Evolutionary conservation across 2,329 filamentous ascomycete species (phyloP), one percentile per base, ranked within the genome.

Genomic region (Pseudogymnoascus sp.): DNA sequence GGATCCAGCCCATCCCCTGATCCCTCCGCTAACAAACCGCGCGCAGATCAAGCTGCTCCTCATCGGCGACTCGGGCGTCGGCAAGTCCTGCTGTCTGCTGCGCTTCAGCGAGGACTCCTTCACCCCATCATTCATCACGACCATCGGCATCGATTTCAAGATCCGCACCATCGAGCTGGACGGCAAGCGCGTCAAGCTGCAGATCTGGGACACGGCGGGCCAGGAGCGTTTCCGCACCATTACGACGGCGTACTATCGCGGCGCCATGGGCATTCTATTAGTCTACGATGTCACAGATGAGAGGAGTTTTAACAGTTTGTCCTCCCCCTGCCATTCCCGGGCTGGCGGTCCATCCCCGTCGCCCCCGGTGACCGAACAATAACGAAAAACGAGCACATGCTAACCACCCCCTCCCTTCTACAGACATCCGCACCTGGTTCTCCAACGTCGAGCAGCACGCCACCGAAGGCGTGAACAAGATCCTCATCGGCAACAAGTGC

Each of bases 71-170:
- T 97, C 93, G 78, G 94, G 94, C 85, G 94, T 99, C 73, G 94
- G 94, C 87, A 99, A 99, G 87, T 99, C 94, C 76, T 99, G 94
- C 81, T 80, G 97, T 82, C 84, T 99, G 72, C 84, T 99, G 75
- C 92, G 94, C 81, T 99, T 99, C 77, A 94, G 94, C 76, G 94
- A 97, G 77, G 93, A 97, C 76, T 97, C 94, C 76, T 99, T 97
- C 84, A 99, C 94, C 66, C 94, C 97, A 81, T 96, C 92, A 76
- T 99, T 97, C 84, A 99, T 99, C 81, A 97, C 94, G 66, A 99
- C 94, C 66, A 99, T 99, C 78, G 94, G 94, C 70, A 97, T 99
- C 81, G 94, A 99, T 80, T 99, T 99, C 83, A 99, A 99, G 84
- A 99, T 99, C 75, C 86, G 94, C 69, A 99, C 94, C 68, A 99